Evolutionary conservation across 192 early-diverging fungal species (phyloP).

Genomic region (Podila clonocystis): DNA sequence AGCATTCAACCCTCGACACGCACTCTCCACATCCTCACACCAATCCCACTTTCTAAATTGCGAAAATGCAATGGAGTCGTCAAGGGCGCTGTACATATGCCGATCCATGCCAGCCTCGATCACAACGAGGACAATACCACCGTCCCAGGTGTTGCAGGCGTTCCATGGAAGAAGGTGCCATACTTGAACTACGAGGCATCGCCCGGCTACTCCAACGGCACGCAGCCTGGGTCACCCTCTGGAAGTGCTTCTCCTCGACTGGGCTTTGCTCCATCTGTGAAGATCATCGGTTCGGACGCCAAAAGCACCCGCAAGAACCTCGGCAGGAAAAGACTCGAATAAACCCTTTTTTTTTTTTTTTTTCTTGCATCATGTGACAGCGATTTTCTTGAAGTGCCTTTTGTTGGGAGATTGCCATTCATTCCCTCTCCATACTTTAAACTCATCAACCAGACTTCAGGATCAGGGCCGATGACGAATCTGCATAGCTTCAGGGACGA

Average conservation of each 20-base stretch:
- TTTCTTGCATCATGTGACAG: neutral
- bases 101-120: conserved; percentile 57
- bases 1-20: conserved; percentile 68
- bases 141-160: conserved; percentile 47
- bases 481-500: conserved; percentile 17
- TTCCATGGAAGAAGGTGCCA: conserved; percentile 62
- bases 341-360: neutral
- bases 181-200: conserved; percentile 56
- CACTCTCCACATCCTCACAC: conserved; percentile 67
- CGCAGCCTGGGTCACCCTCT: conserved; percentile 6
- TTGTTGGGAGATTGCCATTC: neutral
- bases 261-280: conserved; percentile 18
- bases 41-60: conserved; percentile 47
- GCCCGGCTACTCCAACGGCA: conserved; percentile 5
- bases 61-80: conserved; percentile 56
- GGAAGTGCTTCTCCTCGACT: conserved; percentile 19
- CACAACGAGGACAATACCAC: conserved; percentile 31
- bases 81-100: conserved; percentile 64
- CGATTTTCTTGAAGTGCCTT: neutral
- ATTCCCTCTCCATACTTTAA: neutral
- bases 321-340: conserved; percentile 28
- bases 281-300: conserved; percentile 46
- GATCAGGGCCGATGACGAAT: neutral
- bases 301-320: conserved; percentile 43
- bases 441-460: neutral